These are phyloP conservation scores for Colletotrichum nymphaeae DNA, from an alignment of 2,329 filamentous ascomycete genomes.

Conservation along the genomic window DNA sequence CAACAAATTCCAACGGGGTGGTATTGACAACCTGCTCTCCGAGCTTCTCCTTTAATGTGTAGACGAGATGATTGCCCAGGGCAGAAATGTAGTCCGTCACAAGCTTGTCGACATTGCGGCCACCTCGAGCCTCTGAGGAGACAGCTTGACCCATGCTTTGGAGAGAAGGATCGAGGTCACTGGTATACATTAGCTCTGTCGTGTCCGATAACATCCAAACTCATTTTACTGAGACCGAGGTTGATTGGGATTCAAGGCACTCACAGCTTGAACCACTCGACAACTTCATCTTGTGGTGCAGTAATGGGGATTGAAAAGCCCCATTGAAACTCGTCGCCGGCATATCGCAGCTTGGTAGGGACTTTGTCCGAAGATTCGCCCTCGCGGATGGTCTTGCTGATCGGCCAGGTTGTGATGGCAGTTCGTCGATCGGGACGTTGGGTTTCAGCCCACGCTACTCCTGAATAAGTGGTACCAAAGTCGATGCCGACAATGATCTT, in stretches of 20 bases:
- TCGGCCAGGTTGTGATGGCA: conserved; percentile 58
- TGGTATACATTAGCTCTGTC: conserved; percentile 20
- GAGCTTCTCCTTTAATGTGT: conserved; percentile 54
- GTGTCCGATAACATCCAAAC: too few species aligned
- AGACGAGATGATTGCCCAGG: conserved; percentile 60
- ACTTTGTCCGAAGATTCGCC: conserved; percentile 58
- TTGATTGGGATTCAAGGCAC: conserved; percentile 32
- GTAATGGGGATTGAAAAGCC: conserved; percentile 59
- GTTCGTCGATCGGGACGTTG: conserved; percentile 53
- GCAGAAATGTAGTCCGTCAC: conserved; percentile 61
- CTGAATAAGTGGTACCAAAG: conserved; percentile 68
- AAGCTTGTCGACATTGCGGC: conserved; percentile 51
- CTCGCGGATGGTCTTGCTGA: conserved; percentile 47
- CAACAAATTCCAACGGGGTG: conserved; percentile 62
- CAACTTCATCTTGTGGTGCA: conserved; percentile 50
- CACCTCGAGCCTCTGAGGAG: conserved; percentile 41
- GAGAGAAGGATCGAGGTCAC: conserved; percentile 51
- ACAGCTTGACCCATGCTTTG: conserved; percentile 46
- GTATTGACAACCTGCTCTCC: conserved; percentile 53
- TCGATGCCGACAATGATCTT: conserved; percentile 65
- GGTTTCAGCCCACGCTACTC: conserved; percentile 63
- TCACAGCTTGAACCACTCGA: conserved; percentile 64
- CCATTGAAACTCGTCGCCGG: conserved; percentile 57
- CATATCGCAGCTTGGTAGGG: conserved; percentile 59
- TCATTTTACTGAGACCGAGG: too few species aligned